These are phyloP conservation scores for Beta vulgaris DNA, from an alignment of 148 eudicot genomes.

Conservation along the genomic window DNA sequence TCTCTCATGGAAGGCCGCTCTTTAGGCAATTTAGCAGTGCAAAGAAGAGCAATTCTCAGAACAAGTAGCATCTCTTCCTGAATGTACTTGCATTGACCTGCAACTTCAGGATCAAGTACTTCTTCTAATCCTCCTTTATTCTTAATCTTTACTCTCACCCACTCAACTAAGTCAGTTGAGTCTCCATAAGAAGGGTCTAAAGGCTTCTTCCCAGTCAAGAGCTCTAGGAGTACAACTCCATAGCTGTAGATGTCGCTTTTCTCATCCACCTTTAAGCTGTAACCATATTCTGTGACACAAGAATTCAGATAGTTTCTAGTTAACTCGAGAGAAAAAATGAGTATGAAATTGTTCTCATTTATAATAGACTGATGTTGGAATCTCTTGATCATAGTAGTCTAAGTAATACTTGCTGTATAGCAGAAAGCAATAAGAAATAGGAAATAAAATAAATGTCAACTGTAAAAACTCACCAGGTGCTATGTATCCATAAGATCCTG, in stretches of 20 bases:
- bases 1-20: constrained; percentile 48
- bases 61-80: constrained; percentile 48
- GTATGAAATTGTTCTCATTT: too few species aligned
- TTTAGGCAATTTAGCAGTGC: constrained; percentile 43
- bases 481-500: constrained; percentile 47
- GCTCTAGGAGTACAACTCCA: constrained; percentile 49
- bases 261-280: constrained; percentile 48
- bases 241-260: constrained; percentile 49
- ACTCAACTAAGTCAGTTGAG: constrained; percentile 37
- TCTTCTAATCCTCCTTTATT: constrained; percentile 31
- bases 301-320: constrained; percentile 3
- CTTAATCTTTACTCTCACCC: constrained; percentile 36
- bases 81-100: constrained; percentile 40
- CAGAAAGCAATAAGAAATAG: background rate
- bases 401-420: background rate
- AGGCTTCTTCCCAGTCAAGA: constrained; percentile 41
- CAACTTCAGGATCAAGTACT: constrained; percentile 30
- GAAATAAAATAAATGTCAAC: background rate
- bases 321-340: background rate
- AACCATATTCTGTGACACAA: constrained; percentile 37
- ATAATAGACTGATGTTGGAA: too few species aligned
- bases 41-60: constrained; percentile 38
- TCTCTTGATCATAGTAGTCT: too few species aligned
- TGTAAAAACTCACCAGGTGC: constrained; percentile 37
- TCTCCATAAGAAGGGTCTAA: constrained; percentile 43